Percentiles rank a stretch among this genome's conserved stretches.
These are phyloP conservation scores for Eucalyptus melliodora DNA, from an alignment of 345 rosid genomes.

Conservation along the genomic window DNA sequence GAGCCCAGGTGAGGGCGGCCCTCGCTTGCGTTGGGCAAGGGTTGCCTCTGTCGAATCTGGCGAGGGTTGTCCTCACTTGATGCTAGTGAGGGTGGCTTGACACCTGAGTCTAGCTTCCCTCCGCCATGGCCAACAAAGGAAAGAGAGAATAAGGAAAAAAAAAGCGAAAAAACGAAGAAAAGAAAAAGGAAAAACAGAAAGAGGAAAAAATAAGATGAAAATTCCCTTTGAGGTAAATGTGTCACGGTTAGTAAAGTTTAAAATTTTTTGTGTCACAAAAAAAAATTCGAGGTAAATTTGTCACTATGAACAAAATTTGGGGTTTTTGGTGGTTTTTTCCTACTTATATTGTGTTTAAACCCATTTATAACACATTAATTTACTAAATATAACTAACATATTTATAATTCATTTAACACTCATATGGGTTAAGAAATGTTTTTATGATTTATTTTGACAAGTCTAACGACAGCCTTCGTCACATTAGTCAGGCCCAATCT, in stretches of 20 bases:
- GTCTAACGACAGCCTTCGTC: accelerated
- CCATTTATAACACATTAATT: too few relatives aligned
- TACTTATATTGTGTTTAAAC: too few relatives aligned
- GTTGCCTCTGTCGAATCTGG: accelerated
- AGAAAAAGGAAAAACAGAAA: accelerated
- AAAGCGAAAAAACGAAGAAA: accelerated
- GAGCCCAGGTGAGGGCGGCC: accelerated
- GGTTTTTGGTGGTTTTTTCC: accelerated
- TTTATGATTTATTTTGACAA: accelerated
- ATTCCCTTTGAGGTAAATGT: accelerated
- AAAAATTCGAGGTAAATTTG: accelerated
- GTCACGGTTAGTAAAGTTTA: accelerated
- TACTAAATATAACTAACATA: accelerated
- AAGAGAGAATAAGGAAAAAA: too few relatives aligned
- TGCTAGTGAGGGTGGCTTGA: accelerated
- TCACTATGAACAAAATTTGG: accelerated
- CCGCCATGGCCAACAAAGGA: accelerated
- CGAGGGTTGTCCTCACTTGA: accelerated
- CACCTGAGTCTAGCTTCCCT: too few relatives aligned
- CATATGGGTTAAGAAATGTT: accelerated
- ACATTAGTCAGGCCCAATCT: not conserved
- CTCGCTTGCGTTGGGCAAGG: accelerated
- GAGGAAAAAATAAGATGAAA: too few relatives aligned
- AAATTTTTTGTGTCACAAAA: too few relatives aligned
- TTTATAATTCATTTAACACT: too few relatives aligned